Base-by-base conservation (phyloP, 2,329 filamentous ascomycete genomes). In the Colletotrichum shisoi region DNA sequence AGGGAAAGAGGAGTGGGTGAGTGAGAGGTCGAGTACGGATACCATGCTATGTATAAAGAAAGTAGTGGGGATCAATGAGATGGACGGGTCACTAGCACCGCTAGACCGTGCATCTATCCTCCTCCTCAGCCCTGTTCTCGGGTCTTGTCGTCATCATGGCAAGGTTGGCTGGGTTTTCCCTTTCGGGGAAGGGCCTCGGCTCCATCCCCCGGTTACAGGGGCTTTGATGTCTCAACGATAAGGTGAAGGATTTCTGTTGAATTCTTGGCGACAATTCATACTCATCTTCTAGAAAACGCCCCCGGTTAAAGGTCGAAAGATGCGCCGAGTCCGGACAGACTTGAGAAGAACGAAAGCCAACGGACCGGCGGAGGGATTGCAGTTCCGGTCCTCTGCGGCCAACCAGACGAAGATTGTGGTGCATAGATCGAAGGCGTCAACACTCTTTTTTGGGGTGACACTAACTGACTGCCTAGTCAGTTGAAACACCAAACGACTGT, bases 21-120 rank as follows among this genome's bases (percentile, higher is more conserved):
- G 27, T 8, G 17, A 44, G 57, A 59, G 40, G 61, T 49, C n/a
- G 24, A 21, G n/a, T n/a, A n/a, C n/a, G n/a, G n/a, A 39, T 54
- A 31, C 27, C 8, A 31, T 31, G 27, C 27, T 31, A 31, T 31
- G 27, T 31, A 63, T 67, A 54, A 59, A 31, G 60, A 54, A 59
- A 31, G 60, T 58, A 58, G 48, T n/a, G 45, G 53, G 24, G 39
- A n/a, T 49, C 24, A 21, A 60, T 51, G 60, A 42, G 52, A 67
- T 63, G 60, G 61, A 63, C 60, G 53, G 51, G 64, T 64, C 53
- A 58, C 45, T 46, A 57, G 61, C n/a, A 39, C 19, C 39, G n/a
- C 34, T 63, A 46, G 54, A 19, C 40, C 27, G 27, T 48, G 42
- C 46, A 56, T 48, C 12, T 39, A 34, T 34, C 31, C 31, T 34